These are phyloP conservation scores for Coemansia sp. DNA, from an alignment of 192 early-diverging fungal genomes.

Conservation along the genomic window DNA sequence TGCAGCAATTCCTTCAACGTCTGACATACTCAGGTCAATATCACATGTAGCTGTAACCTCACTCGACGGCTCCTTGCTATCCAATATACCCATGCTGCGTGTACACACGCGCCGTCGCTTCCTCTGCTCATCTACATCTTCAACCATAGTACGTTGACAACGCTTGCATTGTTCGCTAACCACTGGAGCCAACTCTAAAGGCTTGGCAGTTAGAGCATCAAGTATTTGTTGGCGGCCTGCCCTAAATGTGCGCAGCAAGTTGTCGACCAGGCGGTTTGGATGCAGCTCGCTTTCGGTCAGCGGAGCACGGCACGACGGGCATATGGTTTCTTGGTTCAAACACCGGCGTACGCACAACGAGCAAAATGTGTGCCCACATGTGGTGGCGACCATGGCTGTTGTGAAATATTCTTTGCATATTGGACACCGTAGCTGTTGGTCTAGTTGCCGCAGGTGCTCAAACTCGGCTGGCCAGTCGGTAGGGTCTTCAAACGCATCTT, in stretches of 20 bases:
- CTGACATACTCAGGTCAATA: conserved; percentile 16
- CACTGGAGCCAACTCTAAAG: neutral
- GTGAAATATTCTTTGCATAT: conserved; percentile 74
- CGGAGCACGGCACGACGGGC: conserved; percentile 64
- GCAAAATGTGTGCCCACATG: conserved; percentile 77
- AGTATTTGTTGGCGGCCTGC: conserved; percentile 31
- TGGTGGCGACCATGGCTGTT: conserved; percentile 59
- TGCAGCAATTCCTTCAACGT: conserved; percentile 12
- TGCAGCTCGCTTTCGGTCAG: conserved; percentile 39
- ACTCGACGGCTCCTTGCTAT: neutral
- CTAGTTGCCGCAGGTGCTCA: conserved; percentile 57
- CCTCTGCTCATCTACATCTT: neutral
- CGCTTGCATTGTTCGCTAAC: neutral
- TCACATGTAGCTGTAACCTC: neutral
- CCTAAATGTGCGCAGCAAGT: conserved; percentile 28
- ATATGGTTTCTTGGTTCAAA: conserved; percentile 59
- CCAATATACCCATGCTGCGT: conserved; percentile 2
- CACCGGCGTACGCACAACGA: conserved; percentile 71
- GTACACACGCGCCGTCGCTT: conserved; percentile 33
- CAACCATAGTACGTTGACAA: neutral
- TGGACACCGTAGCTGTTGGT: conserved; percentile 69
- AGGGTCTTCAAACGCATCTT: conserved; percentile 60
- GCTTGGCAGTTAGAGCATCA: conserved; percentile 7
- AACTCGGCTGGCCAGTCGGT: conserved; percentile 61
- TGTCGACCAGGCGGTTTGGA: conserved; percentile 47